Percentiles rank a stretch among this genome's conserved stretches.
phyloP scores from a whole-genome alignment of 83 land plant genomes.

The Picea engelmannii region DNA sequence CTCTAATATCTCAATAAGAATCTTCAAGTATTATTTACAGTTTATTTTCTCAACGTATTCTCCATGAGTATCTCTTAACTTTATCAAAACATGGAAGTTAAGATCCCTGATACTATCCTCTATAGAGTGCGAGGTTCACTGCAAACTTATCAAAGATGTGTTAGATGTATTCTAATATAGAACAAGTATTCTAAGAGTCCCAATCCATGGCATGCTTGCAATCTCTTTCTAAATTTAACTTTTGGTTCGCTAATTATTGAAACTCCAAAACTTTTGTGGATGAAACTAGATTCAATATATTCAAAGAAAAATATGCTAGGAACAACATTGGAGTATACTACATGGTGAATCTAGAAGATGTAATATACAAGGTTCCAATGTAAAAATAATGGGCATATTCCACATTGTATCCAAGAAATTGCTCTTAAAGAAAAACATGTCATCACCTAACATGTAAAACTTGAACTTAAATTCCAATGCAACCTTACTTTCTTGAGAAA shows the following conservation, averaged over 20 bases:
- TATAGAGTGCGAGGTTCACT: neutral
- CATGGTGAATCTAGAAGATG: neutral
- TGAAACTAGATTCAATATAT: neutral
- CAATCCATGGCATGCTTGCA: neutral
- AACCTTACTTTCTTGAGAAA: neutral
- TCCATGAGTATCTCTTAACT: neutral
- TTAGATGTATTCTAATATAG: neutral
- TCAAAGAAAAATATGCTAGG: neutral
- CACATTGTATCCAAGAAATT: neutral
- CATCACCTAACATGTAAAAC: neutral
- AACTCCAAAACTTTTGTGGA: constrained; percentile 3
- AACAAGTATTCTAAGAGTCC: neutral
- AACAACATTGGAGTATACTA: neutral
- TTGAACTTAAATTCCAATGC: neutral
- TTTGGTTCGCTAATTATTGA: neutral
- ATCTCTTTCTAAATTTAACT: neutral
- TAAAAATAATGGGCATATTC: too few relatives aligned
- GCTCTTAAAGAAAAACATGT: neutral
- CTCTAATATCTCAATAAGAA: constrained; percentile 6
- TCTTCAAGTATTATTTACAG: constrained; percentile 13
- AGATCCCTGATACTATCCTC: neutral
- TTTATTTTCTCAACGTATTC: neutral
- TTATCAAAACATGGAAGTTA: constrained; percentile 6
- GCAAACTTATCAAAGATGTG: constrained; percentile 14
- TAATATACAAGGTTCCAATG: neutral